Conservation (phyloP, 805 yeast genomes). For the Lipomyces lipofer region DNA sequence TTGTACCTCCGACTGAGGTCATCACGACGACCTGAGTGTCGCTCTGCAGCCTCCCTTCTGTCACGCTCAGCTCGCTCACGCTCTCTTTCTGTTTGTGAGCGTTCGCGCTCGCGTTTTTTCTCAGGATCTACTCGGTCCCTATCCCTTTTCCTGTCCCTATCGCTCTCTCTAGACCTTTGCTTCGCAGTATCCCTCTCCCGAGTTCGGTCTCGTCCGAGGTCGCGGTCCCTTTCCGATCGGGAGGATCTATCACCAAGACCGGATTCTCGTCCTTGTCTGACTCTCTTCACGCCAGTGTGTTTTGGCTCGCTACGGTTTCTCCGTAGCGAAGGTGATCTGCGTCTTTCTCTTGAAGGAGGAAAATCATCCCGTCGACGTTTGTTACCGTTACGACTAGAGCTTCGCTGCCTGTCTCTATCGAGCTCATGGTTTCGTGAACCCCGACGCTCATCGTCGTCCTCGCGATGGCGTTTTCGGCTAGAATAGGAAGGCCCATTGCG, state of each 20-base stretch:
- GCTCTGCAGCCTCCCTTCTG: not conserved
- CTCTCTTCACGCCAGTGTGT: no score
- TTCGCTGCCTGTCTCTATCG: no score
- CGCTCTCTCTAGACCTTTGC: not conserved
- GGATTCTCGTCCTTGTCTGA: no score
- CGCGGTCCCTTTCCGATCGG: not conserved
- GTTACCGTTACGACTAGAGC: not conserved
- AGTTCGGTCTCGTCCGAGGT: not conserved
- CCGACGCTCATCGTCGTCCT: constrained; percentile 5
- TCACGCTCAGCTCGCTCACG: constrained; percentile 14
- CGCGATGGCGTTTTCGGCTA: constrained; percentile 16
- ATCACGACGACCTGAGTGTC: not conserved
- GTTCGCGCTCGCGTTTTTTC: not conserved
- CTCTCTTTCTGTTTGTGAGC: constrained; percentile 1
- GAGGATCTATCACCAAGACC: no score
- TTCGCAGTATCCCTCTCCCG: not conserved
- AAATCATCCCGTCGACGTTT: constrained; percentile 1
- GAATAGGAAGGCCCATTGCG: not conserved
- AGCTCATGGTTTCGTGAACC: not conserved
- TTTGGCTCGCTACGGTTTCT: no score
- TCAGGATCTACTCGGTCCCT: not conserved
- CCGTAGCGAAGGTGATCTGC: no score
- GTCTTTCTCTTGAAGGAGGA: no score
- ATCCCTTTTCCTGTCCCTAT: constrained; percentile 1
- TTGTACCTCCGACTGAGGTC: constrained; percentile 1